Evolutionary conservation across 164 flowering plant genomes (phyloP).

Genomic region (Aristolochia contorta): DNA sequence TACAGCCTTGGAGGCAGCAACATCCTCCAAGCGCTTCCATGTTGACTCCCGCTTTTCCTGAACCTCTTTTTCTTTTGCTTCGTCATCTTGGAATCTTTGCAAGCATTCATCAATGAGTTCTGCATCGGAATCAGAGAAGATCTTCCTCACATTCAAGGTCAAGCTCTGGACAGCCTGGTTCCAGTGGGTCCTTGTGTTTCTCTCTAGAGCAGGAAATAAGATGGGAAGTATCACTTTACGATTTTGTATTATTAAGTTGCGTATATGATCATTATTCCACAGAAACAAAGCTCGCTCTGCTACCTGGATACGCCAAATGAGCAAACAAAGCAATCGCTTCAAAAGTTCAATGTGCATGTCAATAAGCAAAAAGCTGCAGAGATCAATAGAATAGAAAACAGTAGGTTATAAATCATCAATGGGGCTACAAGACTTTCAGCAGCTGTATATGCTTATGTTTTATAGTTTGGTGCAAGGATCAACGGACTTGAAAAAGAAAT

Average conservation of each 20-base stretch:
- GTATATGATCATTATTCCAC: conserved; percentile 85
- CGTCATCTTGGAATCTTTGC: conserved; percentile 50
- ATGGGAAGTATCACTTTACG: conserved; percentile 59
- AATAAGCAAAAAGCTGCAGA: too few species aligned
- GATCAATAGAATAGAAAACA: too few species aligned
- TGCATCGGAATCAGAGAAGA: conserved; percentile 58
- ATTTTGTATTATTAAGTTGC: conserved; percentile 55
- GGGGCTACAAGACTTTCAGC: too few species aligned
- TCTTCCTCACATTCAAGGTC: conserved; percentile 65
- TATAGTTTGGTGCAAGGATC: too few species aligned
- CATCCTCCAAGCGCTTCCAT: conserved; percentile 76
- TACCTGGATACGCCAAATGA: conserved; percentile 32
- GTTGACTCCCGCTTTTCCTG: conserved; percentile 40
- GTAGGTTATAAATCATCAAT: too few species aligned
- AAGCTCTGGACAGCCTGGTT: conserved; percentile 82
- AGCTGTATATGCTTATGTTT: too few species aligned
- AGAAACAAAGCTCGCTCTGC: conserved; percentile 73
- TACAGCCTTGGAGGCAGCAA: conserved; percentile 53
- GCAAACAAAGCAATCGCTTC: background rate
- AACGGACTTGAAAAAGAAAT: too few species aligned
- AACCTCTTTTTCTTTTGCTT: conserved; percentile 37
- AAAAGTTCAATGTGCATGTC: too few species aligned
- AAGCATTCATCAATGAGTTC: conserved; percentile 60
- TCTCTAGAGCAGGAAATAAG: conserved; percentile 67
- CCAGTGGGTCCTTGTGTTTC: conserved; percentile 63